A percentile compares a stretch with the other conserved stretches of the same genome.
phyloP scores from a whole-genome alignment of 2,329 filamentous ascomycete genomes.

The Hypoxylon sp. region DNA sequence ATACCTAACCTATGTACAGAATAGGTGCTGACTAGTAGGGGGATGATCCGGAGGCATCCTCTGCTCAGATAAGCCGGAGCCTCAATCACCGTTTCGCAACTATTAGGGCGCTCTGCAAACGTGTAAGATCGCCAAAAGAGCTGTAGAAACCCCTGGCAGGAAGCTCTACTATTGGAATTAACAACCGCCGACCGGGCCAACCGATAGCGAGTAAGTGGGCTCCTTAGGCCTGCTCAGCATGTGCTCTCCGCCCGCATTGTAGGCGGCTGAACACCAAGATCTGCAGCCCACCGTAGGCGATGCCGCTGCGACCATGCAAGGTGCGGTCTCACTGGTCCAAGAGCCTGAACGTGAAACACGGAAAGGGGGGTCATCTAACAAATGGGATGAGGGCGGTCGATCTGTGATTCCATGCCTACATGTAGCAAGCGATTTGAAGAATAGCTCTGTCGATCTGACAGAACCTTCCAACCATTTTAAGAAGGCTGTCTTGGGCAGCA shows the following conservation, averaged over 20 bases:
- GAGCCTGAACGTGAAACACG: slow-evolving; percentile 30
- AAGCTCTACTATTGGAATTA: slow-evolving; percentile 2
- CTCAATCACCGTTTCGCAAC: slow-evolving; percentile 23
- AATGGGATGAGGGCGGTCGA: slow-evolving; percentile 17
- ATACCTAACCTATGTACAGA: background rate
- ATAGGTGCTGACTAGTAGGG: background rate
- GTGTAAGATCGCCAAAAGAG: slow-evolving; percentile 11
- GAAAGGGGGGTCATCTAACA: slow-evolving; percentile 21
- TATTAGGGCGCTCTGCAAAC: slow-evolving; percentile 1
- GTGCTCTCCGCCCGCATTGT: slow-evolving; percentile 10
- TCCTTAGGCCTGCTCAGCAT: slow-evolving; percentile 4
- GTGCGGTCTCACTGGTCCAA: slow-evolving; percentile 21
- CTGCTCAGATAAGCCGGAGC: slow-evolving; percentile 19
- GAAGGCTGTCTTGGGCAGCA: slow-evolving; percentile 23
- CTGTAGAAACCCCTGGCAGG: background rate
- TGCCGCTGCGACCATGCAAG: slow-evolving; percentile 10
- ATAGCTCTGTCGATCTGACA: slow-evolving; percentile 10
- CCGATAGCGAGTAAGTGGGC: slow-evolving; percentile 8
- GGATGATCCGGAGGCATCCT: slow-evolving; percentile 7
- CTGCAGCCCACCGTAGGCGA: slow-evolving; percentile 20
- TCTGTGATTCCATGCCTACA: slow-evolving; percentile 27
- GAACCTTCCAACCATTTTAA: slow-evolving; percentile 11
- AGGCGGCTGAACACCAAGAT: slow-evolving; percentile 21
- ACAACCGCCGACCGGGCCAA: slow-evolving; percentile 12
- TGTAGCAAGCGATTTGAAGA: slow-evolving; percentile 17